Evolutionary conservation across 2,329 filamentous ascomycete genomes (phyloP).

Genomic region (Dendryphion nanum): DNA sequence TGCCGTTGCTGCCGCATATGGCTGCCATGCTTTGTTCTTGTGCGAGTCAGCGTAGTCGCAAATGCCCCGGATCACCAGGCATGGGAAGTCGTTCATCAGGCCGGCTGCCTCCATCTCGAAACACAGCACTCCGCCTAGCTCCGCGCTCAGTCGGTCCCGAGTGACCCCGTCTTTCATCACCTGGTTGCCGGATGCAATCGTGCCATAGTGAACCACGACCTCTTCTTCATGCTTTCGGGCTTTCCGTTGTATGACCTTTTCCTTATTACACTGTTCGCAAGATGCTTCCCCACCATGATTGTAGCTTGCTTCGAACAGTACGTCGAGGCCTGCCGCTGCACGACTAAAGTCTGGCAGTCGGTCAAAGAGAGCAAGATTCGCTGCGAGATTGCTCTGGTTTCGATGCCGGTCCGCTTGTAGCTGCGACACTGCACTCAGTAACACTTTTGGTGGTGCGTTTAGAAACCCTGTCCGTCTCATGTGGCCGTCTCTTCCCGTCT

Average conservation of each 20-base stretch:
- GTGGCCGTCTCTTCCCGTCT: conserved; percentile 1
- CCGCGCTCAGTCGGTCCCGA: conserved; percentile 1
- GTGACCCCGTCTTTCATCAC: conserved; percentile 1
- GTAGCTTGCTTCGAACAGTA: conserved; percentile 1
- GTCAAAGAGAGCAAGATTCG: background rate
- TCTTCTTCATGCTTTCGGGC: background rate
- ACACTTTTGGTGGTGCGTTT: background rate
- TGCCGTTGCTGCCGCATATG: conserved; percentile 1
- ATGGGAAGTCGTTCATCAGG: background rate
- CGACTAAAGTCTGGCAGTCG: conserved; percentile 1
- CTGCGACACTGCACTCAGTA: background rate
- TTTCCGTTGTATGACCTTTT: background rate
- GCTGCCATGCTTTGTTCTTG: conserved; percentile 2
- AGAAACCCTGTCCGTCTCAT: background rate
- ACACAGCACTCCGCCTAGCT: conserved; percentile 1
- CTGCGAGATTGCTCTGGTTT: background rate
- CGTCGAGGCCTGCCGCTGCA: background rate
- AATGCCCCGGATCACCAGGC: conserved; percentile 5
- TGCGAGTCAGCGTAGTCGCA: conserved; percentile 7
- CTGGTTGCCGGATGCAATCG: conserved; percentile 1
- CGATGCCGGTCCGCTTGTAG: background rate
- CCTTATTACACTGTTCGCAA: background rate
- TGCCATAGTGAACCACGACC: background rate
- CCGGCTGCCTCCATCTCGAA: conserved; percentile 4
- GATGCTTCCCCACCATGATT: background rate